Conservation (phyloP, 768 basidiomycete genomes). For the Trametes coccinea region DNA sequence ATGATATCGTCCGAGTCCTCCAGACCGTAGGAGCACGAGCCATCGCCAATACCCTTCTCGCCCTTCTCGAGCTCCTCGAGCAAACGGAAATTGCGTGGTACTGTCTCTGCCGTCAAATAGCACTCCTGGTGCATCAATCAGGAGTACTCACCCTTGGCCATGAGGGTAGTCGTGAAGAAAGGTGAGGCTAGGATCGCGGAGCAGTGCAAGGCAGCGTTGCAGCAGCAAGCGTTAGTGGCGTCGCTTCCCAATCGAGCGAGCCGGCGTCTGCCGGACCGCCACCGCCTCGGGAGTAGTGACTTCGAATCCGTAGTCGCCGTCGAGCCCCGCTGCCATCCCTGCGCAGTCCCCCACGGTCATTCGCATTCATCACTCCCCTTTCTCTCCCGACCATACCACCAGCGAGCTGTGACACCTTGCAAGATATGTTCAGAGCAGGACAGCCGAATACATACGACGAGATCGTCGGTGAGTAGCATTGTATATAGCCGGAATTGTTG, state of each 20-base stretch:
- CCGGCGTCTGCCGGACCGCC: conserved; percentile 20
- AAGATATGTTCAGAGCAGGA: conserved; percentile 69
- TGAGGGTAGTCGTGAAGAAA: conserved; percentile 13
- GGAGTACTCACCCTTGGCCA: conserved; percentile 33
- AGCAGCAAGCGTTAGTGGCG: conserved; percentile 13
- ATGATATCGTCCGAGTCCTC: conserved; percentile 95
- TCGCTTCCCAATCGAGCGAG: conserved; percentile 15
- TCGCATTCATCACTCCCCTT: conserved; percentile 9
- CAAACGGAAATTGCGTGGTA: conserved; percentile 94
- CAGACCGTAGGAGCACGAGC: conserved; percentile 94
- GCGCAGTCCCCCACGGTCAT: conserved; percentile 20
- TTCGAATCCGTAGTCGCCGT: conserved; percentile 5
- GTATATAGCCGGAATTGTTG: neutral
- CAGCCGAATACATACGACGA: conserved; percentile 84
- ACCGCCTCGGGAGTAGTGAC: conserved; percentile 11
- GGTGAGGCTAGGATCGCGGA: neutral
- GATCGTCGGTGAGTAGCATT: conserved; percentile 70
- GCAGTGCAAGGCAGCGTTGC: neutral
- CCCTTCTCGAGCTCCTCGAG: conserved; percentile 99
- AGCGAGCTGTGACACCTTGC: neutral
- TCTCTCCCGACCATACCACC: neutral
- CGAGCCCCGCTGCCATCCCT: neutral
- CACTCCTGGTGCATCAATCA: neutral
- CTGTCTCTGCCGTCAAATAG: conserved; percentile 41
- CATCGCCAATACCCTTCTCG: conserved; percentile 99